Conservation (phyloP, 257 asterid species). For the Salvia rosmarinus region DNA sequence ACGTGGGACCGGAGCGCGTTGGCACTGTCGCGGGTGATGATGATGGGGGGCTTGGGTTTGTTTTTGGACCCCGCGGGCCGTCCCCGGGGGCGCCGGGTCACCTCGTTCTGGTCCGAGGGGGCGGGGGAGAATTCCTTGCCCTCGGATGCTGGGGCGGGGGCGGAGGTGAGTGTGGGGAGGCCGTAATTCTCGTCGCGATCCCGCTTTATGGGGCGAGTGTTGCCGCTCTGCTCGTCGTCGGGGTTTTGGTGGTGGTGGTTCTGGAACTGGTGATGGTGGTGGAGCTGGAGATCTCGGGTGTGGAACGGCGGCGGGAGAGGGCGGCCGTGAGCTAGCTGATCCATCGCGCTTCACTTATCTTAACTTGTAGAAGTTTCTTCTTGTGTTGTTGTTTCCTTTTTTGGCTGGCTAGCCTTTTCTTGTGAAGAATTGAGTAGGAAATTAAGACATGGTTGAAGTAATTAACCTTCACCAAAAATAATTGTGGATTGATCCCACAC, state of each 20-base stretch:
- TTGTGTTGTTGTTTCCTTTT: too few species aligned
- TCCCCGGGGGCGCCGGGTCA: slow-evolving; percentile 71
- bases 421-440: background rate
- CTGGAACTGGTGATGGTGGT: slow-evolving; percentile 57
- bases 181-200: slow-evolving; percentile 53
- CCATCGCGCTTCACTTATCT: slow-evolving; percentile 43
- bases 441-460: background rate
- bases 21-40: slow-evolving; percentile 89
- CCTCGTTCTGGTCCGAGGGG: slow-evolving; percentile 36
- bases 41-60: slow-evolving; percentile 91
- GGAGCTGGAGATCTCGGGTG: slow-evolving; percentile 74
- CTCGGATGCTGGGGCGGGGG: slow-evolving; percentile 31
- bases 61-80: slow-evolving; percentile 87
- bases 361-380: too few species aligned
- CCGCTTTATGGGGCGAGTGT: slow-evolving; percentile 44
- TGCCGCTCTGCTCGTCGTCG: slow-evolving; percentile 61
- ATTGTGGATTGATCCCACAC: slow-evolving; percentile 32
- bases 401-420: background rate
- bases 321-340: slow-evolving; percentile 82
- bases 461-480: slow-evolving; percentile 5
- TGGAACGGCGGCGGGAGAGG: slow-evolving; percentile 85
- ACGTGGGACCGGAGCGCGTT: slow-evolving; percentile 90
- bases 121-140: slow-evolving; percentile 37
- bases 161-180: slow-evolving; percentile 17
- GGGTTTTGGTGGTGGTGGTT: slow-evolving; percentile 38